Conservation (phyloP, 257 asterid species). For the Cinchona pubescens region DNA sequence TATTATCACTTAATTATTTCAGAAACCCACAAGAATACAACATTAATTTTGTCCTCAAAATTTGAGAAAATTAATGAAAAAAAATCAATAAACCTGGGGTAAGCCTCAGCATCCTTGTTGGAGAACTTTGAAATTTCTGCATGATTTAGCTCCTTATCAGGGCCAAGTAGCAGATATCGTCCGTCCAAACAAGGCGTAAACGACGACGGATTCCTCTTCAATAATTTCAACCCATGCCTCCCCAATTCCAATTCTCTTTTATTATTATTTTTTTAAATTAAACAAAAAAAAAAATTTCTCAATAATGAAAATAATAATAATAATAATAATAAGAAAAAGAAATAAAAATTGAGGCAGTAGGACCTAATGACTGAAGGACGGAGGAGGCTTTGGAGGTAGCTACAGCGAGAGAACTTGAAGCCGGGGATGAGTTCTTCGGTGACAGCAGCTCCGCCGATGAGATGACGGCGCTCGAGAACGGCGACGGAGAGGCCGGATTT, state of each 20-base stretch:
- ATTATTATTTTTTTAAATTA: background rate
- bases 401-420: slow-evolving; percentile 91
- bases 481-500: slow-evolving; percentile 96
- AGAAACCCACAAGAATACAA: background rate
- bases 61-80: background rate
- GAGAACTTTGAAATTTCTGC: slow-evolving; percentile 92
- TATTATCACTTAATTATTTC: background rate
- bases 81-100: slow-evolving; percentile 55
- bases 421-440: slow-evolving; percentile 93
- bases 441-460: slow-evolving; percentile 97
- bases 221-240: slow-evolving; percentile 79
- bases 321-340: background rate
- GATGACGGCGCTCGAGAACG: slow-evolving; percentile 92
- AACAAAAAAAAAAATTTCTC: background rate
- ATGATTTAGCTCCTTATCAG: slow-evolving; percentile 60
- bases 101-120: slow-evolving; percentile 74
- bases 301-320: background rate
- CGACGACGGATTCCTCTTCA: slow-evolving; percentile 83
- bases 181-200: slow-evolving; percentile 94
- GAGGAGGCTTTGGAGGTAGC: slow-evolving; percentile 96
- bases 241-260: slow-evolving; percentile 73
- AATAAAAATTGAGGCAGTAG: background rate
- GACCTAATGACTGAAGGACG: slow-evolving; percentile 76
- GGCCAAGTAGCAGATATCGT: slow-evolving; percentile 81
- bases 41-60: background rate